These are phyloP conservation scores for Cytospora piceae DNA, from an alignment of 2,329 filamentous ascomycete genomes.

Conservation along the genomic window DNA sequence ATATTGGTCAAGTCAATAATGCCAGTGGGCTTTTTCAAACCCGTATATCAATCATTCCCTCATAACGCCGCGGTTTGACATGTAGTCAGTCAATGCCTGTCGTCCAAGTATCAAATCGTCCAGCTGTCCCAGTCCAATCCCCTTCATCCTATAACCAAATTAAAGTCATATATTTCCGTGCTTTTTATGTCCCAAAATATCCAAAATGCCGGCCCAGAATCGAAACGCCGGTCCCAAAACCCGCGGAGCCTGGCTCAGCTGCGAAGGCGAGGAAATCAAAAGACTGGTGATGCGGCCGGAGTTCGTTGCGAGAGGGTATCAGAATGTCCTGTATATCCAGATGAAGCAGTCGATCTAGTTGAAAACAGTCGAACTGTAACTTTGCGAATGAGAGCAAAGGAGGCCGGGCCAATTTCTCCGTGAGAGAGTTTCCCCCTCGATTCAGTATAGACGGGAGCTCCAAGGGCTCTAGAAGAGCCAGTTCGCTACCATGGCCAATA, in stretches of 20 bases:
- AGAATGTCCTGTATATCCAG: slow-evolving; percentile 19
- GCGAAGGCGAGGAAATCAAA: not conserved
- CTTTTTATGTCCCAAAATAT: not conserved
- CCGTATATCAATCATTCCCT: not conserved
- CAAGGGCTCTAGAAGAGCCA: slow-evolving; percentile 13
- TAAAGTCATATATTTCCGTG: not conserved
- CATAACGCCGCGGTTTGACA: not conserved
- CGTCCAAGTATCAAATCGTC: not conserved
- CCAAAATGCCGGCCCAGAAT: slow-evolving; percentile 9
- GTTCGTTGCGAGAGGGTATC: slow-evolving; percentile 14
- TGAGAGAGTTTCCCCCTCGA: too few species aligned
- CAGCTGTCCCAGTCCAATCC: not conserved
- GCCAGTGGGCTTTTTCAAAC: not conserved
- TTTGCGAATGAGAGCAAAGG: not conserved
- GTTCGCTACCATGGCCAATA: slow-evolving; percentile 11
- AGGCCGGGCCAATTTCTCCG: too few species aligned
- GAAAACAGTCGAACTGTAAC: not conserved
- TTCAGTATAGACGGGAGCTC: not conserved
- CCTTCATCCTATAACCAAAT: not conserved
- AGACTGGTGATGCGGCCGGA: not conserved
- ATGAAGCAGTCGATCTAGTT: slow-evolving; percentile 13
- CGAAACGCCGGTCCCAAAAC: slow-evolving; percentile 15
- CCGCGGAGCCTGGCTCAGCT: not conserved
- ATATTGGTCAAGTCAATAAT: slow-evolving; percentile 2
- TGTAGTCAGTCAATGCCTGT: not conserved